Base-by-base conservation (phyloP, 164 flowering plant species). In the Cinnamomum micranthum region DNA sequence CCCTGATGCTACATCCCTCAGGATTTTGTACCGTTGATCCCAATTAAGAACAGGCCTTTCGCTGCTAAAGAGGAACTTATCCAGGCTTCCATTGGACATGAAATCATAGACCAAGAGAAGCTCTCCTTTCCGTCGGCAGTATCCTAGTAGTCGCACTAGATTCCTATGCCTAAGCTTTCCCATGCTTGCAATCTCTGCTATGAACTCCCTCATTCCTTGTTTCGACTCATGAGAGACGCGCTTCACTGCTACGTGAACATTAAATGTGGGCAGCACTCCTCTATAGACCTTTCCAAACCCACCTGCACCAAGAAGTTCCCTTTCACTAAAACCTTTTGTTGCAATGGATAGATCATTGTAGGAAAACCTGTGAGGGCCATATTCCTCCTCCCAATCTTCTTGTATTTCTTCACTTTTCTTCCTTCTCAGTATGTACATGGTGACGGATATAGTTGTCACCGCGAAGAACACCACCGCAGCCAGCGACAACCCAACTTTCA, bases 71-170 rank as follows among this genome's bases (percentile, higher is more conserved):
- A 92, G 55, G 81, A 78, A 84, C 80, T 84, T 91, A 75, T 88
- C 97, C n/a, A 92, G 80, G 80, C 97, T 92, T 27, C 95, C 91
- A 81, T 90, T 90, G 7, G 88, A 84, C 94, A 92, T 92, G 75
- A 77, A 89, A 35, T 90, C 94, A 70, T 90, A 92, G 50, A 92
- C 93, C 31, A 90, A 85, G n/a, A 92, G 71, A 51, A 92, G 72
- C 79, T 92, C 91, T 0, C 84, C 86, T 68, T 80, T 73, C 2
- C 82, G 71, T 7, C 95, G 84, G 73, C 93, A 89, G 88, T 91
- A 92, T 3, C 97, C 95, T 3, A 83, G 74, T 17, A 92, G 75
- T 51, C 83, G 91, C 59, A 92, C 97, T 65, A 92, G 73, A 71
- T 90, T 91, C 70, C 94, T 70, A 71, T 92, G 97, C 17, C 93